These are phyloP conservation scores for Filobasidium wieringae DNA, from an alignment of 768 basidiomycete genomes.

Conservation along the genomic window DNA sequence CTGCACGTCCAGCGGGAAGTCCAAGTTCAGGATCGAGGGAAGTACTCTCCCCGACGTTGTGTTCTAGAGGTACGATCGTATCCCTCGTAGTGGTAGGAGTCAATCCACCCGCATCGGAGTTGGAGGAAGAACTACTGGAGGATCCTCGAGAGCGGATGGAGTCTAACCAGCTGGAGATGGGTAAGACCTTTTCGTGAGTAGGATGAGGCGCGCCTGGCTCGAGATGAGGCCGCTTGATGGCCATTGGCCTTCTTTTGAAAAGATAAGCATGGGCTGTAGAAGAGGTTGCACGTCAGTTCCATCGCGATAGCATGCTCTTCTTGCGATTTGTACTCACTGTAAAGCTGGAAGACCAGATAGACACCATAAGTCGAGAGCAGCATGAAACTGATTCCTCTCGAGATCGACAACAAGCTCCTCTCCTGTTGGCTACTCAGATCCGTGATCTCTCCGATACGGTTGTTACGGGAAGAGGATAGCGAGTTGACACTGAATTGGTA, in stretches of 20 bases:
- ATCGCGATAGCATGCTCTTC: no score
- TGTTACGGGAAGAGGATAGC: slow-evolving; percentile 5
- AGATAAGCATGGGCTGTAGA: neutral
- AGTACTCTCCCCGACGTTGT: neutral
- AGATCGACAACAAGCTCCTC: slow-evolving; percentile 42
- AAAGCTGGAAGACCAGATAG: slow-evolving; percentile 49
- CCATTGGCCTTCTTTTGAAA: neutral
- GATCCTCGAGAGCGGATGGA: slow-evolving; percentile 13
- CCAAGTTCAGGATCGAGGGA: slow-evolving; percentile 4
- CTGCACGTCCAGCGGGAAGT: neutral
- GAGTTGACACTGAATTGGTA: slow-evolving; percentile 26
- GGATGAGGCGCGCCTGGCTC: slow-evolving; percentile 10
- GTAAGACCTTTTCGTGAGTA: slow-evolving; percentile 24
- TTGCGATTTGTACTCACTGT: slow-evolving; percentile 26
- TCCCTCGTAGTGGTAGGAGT: slow-evolving; percentile 4
- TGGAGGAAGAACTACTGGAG: neutral
- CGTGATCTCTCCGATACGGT: slow-evolving; percentile 5
- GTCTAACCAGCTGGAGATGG: slow-evolving; percentile 29
- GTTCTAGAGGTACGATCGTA: neutral
- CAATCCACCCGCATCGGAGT: neutral
- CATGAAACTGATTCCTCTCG: slow-evolving; percentile 46
- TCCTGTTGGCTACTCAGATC: slow-evolving; percentile 36
- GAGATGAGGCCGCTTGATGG: neutral
- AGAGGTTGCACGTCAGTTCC: no score
- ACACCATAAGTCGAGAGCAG: slow-evolving; percentile 43